phyloP scores from a whole-genome alignment of 129 eudicot species.

The Deinandra increscens region DNA sequence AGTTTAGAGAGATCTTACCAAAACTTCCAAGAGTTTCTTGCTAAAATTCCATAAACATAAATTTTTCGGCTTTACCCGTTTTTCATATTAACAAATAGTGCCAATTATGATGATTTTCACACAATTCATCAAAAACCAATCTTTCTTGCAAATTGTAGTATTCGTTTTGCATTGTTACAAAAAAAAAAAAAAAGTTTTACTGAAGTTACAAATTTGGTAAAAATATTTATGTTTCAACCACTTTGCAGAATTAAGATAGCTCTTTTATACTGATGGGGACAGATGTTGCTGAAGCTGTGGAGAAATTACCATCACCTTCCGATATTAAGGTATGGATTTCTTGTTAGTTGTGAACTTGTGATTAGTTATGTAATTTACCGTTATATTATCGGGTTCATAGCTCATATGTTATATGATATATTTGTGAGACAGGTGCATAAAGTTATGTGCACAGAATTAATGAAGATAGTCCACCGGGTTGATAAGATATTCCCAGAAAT shows the following conservation, averaged over 20 bases:
- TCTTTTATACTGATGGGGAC: constrained; percentile 44
- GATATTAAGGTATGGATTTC: constrained; percentile 47
- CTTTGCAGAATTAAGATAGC: constrained; percentile 30
- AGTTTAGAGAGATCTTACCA: not conserved
- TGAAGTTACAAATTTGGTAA: not conserved
- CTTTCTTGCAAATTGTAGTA: not conserved
- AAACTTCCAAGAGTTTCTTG: constrained; percentile 7
- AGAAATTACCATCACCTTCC: constrained; percentile 37
- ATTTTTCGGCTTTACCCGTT: not conserved
- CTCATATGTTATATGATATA: constrained; percentile 3
- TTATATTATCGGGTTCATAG: constrained; percentile 1
- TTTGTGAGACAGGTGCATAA: constrained; percentile 64
- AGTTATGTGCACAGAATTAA: constrained; percentile 56
- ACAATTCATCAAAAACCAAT: not conserved
- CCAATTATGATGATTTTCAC: not conserved
- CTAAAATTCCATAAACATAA: too few relatives aligned
- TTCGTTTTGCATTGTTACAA: not conserved
- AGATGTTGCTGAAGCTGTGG: constrained; percentile 47
- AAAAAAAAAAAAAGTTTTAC: too few relatives aligned
- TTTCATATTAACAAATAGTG: not conserved
- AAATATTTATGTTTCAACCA: constrained; percentile 1
- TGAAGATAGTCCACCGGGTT: constrained; percentile 44
- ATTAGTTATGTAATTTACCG: not conserved
- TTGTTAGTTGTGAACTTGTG: not conserved
- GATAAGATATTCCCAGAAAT: constrained; percentile 52